A percentile compares a stretch with the other conserved stretches of the same genome.
These are phyloP conservation scores for Golubevia pallescens DNA, from an alignment of 1,284 basidiomycete genomes.

Conservation along the genomic window DNA sequence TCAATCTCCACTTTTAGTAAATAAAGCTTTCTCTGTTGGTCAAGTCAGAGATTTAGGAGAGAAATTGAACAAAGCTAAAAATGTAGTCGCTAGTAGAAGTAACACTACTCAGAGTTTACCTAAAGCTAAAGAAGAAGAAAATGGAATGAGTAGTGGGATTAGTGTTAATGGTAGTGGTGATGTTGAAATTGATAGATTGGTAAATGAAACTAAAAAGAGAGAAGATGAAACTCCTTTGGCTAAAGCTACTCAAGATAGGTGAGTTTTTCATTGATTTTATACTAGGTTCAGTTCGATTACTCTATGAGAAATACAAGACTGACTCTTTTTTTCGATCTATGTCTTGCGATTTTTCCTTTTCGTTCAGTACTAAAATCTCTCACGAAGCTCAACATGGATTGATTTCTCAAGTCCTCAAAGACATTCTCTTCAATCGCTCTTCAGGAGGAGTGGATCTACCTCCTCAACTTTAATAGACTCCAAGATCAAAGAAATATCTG, in stretches of 20 bases:
- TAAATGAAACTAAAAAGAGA: constrained; percentile 13
- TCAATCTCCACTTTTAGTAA: constrained; percentile 32
- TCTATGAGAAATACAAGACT: constrained; percentile 7
- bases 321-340: constrained; percentile 1
- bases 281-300: constrained; percentile 3
- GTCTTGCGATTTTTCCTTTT: constrained; percentile 1
- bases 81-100: constrained; percentile 2
- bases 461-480: too few relatives aligned
- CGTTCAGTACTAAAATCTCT: constrained; percentile 77
- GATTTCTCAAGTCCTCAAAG: constrained; percentile 85
- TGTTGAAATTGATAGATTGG: constrained; percentile 9
- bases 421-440: constrained; percentile 65
- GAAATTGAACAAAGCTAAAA: constrained; percentile 20
- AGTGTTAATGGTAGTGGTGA: not conserved
- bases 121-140: not conserved
- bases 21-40: constrained; percentile 24
- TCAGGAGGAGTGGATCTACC: constrained; percentile 17
- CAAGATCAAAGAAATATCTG: too few relatives aligned
- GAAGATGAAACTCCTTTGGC: constrained; percentile 69
- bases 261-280: constrained; percentile 37
- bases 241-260: constrained; percentile 85
- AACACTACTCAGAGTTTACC: constrained; percentile 1
- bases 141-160: not conserved
- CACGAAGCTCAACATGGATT: constrained; percentile 88
- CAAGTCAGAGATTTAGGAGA: constrained; percentile 35